Evolutionary conservation across 2,329 filamentous ascomycete genomes (phyloP).

Genomic region (Fusarium poae): DNA sequence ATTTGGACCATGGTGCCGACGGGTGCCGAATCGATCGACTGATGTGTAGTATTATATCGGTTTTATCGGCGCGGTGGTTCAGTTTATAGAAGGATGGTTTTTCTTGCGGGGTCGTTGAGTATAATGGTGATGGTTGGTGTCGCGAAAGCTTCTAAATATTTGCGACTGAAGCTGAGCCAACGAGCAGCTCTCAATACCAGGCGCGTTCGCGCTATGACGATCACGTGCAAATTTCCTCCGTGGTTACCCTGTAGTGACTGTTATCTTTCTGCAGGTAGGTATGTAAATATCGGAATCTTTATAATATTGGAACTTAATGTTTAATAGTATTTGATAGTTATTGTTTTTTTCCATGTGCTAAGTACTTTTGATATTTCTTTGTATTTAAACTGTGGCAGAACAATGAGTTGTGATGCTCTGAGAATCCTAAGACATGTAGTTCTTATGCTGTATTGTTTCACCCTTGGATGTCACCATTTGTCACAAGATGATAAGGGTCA

Average conservation of each 20-base stretch:
- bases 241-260: slow-evolving; percentile 22
- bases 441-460: background rate
- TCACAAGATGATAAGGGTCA: too few relatives aligned
- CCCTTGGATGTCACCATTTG: too few relatives aligned
- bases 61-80: slow-evolving; percentile 13
- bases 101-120: slow-evolving; percentile 24
- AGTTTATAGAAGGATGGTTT: slow-evolving; percentile 23
- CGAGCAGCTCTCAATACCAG: slow-evolving; percentile 41
- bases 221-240: slow-evolving; percentile 47
- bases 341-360: too few relatives aligned
- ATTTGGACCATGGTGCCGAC: slow-evolving; percentile 81
- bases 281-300: too few relatives aligned
- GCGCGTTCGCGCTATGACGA: slow-evolving; percentile 45
- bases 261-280: too few relatives aligned
- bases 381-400: too few relatives aligned
- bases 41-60: slow-evolving; percentile 4
- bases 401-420: too few relatives aligned
- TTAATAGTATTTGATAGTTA: too few relatives aligned
- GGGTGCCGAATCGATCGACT: slow-evolving; percentile 42
- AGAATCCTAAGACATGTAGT: background rate
- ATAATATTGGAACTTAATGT: too few relatives aligned
- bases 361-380: too few relatives aligned
- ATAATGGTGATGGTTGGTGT: slow-evolving; percentile 35
- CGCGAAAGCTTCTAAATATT: slow-evolving; percentile 52
- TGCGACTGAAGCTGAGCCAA: slow-evolving; percentile 52